phyloP scores from a whole-genome alignment of 129 eudicot species.

The Arctium lappa region DNA sequence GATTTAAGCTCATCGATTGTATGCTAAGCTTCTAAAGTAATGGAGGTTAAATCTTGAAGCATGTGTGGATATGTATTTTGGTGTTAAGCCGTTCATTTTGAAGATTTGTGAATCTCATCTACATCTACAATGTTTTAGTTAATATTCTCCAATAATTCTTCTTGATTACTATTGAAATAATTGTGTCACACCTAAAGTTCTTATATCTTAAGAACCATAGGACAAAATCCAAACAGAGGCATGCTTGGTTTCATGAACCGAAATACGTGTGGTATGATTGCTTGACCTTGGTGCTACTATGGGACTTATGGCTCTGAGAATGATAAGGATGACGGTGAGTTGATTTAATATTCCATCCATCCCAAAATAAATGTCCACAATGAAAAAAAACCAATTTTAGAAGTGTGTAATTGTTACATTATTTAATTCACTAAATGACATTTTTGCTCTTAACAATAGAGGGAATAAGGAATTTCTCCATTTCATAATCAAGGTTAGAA shows the following conservation, averaged over 20 bases:
- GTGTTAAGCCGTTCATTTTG: neutral
- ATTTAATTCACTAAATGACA: neutral
- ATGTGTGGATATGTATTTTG: neutral
- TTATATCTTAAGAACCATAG: neutral
- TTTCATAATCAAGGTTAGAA: too few species aligned
- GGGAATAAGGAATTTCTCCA: neutral
- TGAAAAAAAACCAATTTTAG: neutral
- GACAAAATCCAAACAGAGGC: neutral
- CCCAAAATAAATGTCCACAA: neutral
- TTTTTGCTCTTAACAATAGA: neutral
- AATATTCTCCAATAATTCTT: neutral
- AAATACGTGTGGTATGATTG: neutral
- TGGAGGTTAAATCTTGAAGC: constrained; percentile 3
- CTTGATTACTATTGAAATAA: neutral
- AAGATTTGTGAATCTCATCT: neutral
- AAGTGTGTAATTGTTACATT: neutral
- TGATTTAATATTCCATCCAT: neutral
- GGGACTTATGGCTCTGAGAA: neutral
- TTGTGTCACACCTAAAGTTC: neutral
- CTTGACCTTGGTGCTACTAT: neutral
- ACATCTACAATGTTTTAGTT: neutral
- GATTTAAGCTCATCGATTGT: neutral
- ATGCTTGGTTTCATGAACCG: neutral
- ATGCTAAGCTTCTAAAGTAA: neutral
- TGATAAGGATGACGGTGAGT: neutral